Evolutionary conservation across 305 asterid genomes (phyloP).

Genomic region (Fraxinus xanthoxyloides): DNA sequence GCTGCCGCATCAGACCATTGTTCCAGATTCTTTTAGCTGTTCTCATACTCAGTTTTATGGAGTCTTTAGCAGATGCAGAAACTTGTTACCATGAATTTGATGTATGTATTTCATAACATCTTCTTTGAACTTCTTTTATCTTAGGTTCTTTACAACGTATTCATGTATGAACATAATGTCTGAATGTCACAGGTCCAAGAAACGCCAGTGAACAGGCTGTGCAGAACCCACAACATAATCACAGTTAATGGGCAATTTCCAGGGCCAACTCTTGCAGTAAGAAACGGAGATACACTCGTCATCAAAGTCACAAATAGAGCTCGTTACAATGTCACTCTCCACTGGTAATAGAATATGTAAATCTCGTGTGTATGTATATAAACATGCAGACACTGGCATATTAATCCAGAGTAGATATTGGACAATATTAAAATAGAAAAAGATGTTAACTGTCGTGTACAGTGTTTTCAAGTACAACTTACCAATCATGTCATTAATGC

Average conservation of each 20-base stretch:
- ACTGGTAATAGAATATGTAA: conserved; percentile 31
- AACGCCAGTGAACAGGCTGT: conserved; percentile 39
- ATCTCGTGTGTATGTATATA: neutral
- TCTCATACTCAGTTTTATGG: conserved; percentile 23
- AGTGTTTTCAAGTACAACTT: no score
- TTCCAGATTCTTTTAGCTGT: conserved; percentile 24
- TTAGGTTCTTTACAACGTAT: neutral
- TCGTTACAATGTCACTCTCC: conserved; percentile 42
- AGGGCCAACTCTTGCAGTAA: conserved; percentile 41
- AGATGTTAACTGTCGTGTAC: neutral
- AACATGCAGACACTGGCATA: neutral
- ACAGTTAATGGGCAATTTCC: conserved; percentile 60
- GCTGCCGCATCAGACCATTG: conserved; percentile 12
- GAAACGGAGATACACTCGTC: conserved; percentile 40
- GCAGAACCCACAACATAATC: conserved; percentile 37
- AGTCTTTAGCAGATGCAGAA: conserved; percentile 34
- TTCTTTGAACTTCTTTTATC: no score
- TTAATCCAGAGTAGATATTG: neutral
- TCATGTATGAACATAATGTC: neutral
- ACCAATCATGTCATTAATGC: neutral
- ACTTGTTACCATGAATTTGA: conserved; percentile 44
- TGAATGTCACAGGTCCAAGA: conserved; percentile 34
- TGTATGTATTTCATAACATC: conserved; percentile 20
- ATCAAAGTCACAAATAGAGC: conserved; percentile 40
- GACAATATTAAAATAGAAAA: no score